phyloP scores from a whole-genome alignment of 2,329 filamentous ascomycete species.

The Aspergillus sp. region DNA sequence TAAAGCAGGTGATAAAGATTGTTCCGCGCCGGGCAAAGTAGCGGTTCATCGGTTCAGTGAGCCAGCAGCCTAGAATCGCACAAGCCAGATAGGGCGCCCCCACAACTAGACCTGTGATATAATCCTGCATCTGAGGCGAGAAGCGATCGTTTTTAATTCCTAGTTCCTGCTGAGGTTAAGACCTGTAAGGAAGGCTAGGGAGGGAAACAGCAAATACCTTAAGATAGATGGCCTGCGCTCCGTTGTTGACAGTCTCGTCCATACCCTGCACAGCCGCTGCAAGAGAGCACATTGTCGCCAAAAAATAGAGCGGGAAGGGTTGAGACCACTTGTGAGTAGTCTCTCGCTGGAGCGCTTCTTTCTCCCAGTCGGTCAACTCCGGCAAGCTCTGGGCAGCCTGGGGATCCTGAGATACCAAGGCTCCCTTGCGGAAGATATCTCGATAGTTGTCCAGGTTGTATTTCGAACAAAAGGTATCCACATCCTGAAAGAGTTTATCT shows the following conservation, averaged over 20 bases:
- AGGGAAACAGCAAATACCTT: slow-evolving; percentile 14
- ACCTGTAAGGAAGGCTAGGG: neutral
- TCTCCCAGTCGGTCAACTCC: slow-evolving; percentile 47
- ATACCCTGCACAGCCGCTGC: slow-evolving; percentile 55
- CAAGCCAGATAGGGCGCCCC: slow-evolving; percentile 47
- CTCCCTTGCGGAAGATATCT: slow-evolving; percentile 51
- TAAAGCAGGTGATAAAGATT: slow-evolving; percentile 42
- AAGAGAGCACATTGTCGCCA: slow-evolving; percentile 50
- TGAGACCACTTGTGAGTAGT: slow-evolving; percentile 51
- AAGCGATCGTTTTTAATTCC: slow-evolving; percentile 12
- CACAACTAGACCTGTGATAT: slow-evolving; percentile 43
- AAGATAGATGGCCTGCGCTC: slow-evolving; percentile 39
- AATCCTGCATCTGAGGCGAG: slow-evolving; percentile 22
- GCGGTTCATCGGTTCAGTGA: slow-evolving; percentile 47
- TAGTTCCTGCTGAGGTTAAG: slow-evolving; percentile 2
- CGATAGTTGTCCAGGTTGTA: slow-evolving; percentile 49
- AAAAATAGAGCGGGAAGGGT: slow-evolving; percentile 49
- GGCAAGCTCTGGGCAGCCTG: slow-evolving; percentile 48
- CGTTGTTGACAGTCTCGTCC: slow-evolving; percentile 52
- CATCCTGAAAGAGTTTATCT: slow-evolving; percentile 52
- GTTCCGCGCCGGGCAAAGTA: slow-evolving; percentile 46
- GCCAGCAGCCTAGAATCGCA: slow-evolving; percentile 47
- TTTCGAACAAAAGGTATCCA: slow-evolving; percentile 53
- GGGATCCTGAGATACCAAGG: slow-evolving; percentile 52
- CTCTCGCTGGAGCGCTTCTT: slow-evolving; percentile 41